Evolutionary conservation across 164 flowering plant genomes (phyloP).

Genomic region (Tetrastigma voinierianum): DNA sequence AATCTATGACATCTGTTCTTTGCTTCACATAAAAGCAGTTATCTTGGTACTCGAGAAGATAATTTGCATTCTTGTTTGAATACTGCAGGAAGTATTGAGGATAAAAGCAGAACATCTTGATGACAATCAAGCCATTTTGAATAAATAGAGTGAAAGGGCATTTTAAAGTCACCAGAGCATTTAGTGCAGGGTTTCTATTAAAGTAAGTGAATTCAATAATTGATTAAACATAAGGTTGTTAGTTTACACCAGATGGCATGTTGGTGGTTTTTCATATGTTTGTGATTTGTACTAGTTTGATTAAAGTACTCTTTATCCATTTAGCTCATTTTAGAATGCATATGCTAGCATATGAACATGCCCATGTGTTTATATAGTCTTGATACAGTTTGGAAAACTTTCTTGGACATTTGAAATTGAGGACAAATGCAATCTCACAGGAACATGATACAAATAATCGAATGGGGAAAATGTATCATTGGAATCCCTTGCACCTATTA

Average conservation of each 20-base stretch:
- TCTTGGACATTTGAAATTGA: no score
- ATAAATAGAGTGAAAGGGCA: conserved; percentile 72
- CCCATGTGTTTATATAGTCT: neutral
- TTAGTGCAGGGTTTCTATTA: conserved; percentile 67
- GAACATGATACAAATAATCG: no score
- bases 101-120: conserved; percentile 59
- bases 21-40: neutral
- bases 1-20: no score
- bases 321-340: neutral
- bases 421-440: no score
- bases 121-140: conserved; percentile 51
- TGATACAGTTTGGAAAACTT: neutral
- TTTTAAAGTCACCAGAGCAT: conserved; percentile 70
- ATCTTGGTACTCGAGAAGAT: neutral
- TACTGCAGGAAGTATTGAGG: conserved; percentile 55
- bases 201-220: conserved; percentile 35
- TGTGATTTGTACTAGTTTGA: neutral
- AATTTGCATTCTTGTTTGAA: neutral
- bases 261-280: conserved; percentile 2
- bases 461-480: no score
- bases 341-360: neutral
- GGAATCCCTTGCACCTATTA: no score
- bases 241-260: neutral
- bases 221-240: neutral
- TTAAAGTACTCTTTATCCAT: neutral